Evolutionary conservation across 2,329 filamentous ascomycete genomes (phyloP).

Genomic region (Colletotrichum sp.): DNA sequence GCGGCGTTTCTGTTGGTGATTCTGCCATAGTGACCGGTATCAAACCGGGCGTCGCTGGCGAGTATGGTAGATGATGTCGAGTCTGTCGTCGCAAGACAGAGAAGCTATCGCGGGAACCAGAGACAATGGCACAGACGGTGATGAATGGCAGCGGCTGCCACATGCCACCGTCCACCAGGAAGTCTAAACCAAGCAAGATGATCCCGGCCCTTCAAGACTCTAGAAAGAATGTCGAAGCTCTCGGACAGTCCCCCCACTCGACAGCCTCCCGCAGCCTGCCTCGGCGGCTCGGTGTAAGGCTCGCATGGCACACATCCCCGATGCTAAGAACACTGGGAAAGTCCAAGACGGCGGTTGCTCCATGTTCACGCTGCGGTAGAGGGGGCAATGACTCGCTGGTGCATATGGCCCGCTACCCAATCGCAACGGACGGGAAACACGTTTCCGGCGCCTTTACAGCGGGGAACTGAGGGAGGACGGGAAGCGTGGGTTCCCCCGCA

Average conservation of each 20-base stretch:
- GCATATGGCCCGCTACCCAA: neutral
- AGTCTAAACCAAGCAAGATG: neutral
- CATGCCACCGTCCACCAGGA: neutral
- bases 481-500: neutral
- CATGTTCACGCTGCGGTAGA: neutral
- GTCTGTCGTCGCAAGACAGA: neutral
- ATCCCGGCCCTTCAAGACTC: neutral
- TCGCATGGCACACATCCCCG: neutral
- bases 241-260: neutral
- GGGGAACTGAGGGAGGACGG: neutral
- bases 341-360: neutral
- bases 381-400: neutral
- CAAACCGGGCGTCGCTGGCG: neutral
- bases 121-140: neutral
- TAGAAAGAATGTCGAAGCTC: neutral
- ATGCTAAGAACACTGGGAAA: neutral
- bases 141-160: neutral
- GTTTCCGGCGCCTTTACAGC: neutral
- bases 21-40: neutral
- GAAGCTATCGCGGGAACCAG: neutral
- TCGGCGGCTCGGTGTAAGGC: neutral
- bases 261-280: neutral
- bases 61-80: neutral
- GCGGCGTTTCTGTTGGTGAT: slow-evolving; percentile 32
- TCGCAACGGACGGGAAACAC: neutral